Base-by-base conservation (phyloP, 2,329 filamentous ascomycete genomes). In the Cladosporium cucumerinum region DNA sequence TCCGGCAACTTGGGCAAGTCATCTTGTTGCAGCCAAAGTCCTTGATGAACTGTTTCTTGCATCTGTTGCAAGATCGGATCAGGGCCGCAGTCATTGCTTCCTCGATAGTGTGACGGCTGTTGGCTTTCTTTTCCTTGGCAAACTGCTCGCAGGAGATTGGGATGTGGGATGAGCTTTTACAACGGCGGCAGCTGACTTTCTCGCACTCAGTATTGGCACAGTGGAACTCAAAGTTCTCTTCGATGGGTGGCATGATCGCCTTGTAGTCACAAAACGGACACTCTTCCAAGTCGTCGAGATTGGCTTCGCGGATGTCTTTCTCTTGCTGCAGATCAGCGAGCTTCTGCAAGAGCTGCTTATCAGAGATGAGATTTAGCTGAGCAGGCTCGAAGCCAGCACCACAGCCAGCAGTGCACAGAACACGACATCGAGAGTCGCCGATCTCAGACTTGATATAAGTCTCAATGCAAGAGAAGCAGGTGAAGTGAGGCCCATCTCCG, bases 251-350 rank as follows among this genome's bases (percentile, higher is more conserved):
- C 68, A 87, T 90, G 66, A 92, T 89, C 36, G 87, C 90, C 49
- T 90, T 91, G 78, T 86, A 96, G 25, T 90, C 87, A 75, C 92
- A 96, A 72, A 93, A 95, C 0, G 92, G 91, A 69, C 92, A 96
- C 34, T 85, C 86, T 34, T 85, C 89, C 1, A 96, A 83, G 66
- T 88, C 86, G 48, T 92, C 87, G 39, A 96, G 83, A 0, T 83
- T 86, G 0, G 91, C 90, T 66, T 86, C 80, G n/a, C 86, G 84
- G 46, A 96, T 80, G 26, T 86, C 84, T 21, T 88, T 84, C 70
- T 90, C 86, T 74, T 91, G 87, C 73, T 93, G 89, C 60, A 93
- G 84, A 25, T 86, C 83, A 64, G 90, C 89, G 2, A 96, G 79
- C 10, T 87, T 89, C 3, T 82, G 78, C 32, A 85, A 80, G 0